Evolutionary conservation across 345 rosid genomes (phyloP).

Genomic region (Hibiscus tridactylites): DNA sequence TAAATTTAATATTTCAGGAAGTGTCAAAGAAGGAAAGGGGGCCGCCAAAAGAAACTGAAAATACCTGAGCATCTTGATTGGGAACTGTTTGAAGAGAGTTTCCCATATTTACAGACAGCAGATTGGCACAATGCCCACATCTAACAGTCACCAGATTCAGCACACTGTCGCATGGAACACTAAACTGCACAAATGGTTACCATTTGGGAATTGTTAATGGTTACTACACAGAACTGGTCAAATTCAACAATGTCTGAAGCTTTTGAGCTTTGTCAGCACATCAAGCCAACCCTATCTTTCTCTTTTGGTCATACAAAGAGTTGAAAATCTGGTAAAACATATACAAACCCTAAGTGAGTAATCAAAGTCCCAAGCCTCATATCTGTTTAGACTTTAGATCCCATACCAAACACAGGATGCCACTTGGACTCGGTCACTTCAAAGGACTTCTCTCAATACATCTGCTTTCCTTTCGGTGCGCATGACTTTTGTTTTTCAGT

Average conservation of each 20-base stretch:
- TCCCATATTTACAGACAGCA: slow-evolving; percentile 77
- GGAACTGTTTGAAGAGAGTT: slow-evolving; percentile 51
- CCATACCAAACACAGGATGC: neutral
- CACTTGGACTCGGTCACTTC: neutral
- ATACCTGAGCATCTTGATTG: slow-evolving; percentile 53
- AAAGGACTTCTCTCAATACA: slow-evolving; percentile 13
- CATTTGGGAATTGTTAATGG: neutral
- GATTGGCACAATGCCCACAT: slow-evolving; percentile 90
- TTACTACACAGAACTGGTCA: neutral
- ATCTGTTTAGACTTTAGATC: neutral
- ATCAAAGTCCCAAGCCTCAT: neutral
- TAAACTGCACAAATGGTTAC: slow-evolving; percentile 44
- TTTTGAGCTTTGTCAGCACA: neutral
- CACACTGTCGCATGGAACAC: slow-evolving; percentile 70
- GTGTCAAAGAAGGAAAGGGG: neutral
- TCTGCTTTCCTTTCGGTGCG: slow-evolving; percentile 25
- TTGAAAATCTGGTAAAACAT: neutral
- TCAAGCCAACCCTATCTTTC: slow-evolving; percentile 3
- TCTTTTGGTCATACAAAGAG: slow-evolving; percentile 10
- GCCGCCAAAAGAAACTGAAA: slow-evolving; percentile 3
- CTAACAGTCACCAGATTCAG: slow-evolving; percentile 76
- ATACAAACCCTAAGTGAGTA: neutral
- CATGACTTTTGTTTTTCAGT: slow-evolving; percentile 15
- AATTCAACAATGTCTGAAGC: neutral
- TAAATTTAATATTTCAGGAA: neutral